Percentiles rank a stretch among this genome's conserved stretches.
Evolutionary conservation across 2,329 filamentous ascomycete genomes (phyloP).

Genomic region (Fusarium guadeloupense): DNA sequence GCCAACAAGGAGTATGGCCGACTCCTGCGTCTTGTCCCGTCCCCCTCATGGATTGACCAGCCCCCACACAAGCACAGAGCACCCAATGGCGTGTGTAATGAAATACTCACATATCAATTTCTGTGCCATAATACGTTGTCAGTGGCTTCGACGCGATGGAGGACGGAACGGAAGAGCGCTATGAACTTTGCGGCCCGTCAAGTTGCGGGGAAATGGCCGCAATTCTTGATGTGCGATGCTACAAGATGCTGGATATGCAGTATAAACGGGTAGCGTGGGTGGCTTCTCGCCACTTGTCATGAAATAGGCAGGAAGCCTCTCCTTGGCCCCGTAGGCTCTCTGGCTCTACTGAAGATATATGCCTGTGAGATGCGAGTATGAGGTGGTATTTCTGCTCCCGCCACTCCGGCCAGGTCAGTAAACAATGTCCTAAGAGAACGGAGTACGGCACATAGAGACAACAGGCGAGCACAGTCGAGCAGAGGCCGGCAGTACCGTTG

Average conservation of each 20-base stretch:
- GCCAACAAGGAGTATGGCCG: conserved; percentile 14
- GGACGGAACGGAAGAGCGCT: conserved; percentile 7
- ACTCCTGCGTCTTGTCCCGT: conserved; percentile 1
- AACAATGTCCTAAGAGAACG: not conserved
- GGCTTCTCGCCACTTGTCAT: conserved; percentile 5
- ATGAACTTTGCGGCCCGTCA: conserved; percentile 11
- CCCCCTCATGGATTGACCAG: conserved; percentile 8
- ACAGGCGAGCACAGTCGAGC: conserved; percentile 3
- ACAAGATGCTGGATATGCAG: conserved; percentile 8
- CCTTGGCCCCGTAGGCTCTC: not conserved
- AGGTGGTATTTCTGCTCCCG: conserved; percentile 8
- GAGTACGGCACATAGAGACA: conserved; percentile 1
- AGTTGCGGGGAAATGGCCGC: conserved; percentile 35
- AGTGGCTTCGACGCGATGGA: conserved; percentile 30
- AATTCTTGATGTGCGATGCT: conserved; percentile 11
- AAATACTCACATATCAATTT: conserved; percentile 42
- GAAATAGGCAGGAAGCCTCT: not conserved
- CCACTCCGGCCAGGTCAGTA: conserved; percentile 5
- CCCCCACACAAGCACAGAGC: conserved; percentile 27
- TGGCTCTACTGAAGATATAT: not conserved
- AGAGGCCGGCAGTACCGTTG: conserved; percentile 4
- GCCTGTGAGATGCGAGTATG: not conserved
- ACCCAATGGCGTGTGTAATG: conserved; percentile 29
- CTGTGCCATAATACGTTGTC: conserved; percentile 15
- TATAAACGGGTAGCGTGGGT: not conserved